Conservation (phyloP, 208 protist species). For the Leptomonas seymouri region DNA sequence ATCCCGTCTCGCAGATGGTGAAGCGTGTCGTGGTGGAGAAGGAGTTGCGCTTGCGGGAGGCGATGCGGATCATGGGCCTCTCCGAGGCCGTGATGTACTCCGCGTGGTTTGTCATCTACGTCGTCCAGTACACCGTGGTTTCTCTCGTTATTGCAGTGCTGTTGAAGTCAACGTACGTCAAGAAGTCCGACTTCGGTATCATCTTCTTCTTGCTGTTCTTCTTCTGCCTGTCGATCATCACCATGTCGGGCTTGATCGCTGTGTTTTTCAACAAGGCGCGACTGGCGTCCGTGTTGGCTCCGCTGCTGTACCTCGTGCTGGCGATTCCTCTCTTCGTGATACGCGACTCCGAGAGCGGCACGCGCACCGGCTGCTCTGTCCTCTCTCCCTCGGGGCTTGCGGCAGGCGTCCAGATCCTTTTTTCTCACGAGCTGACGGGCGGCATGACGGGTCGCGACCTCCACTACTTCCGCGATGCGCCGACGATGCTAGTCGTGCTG, state of each 20-base stretch:
- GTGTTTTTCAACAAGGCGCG: conserved; percentile 80
- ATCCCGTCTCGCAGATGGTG: conserved; percentile 76
- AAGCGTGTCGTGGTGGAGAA: conserved; percentile 87
- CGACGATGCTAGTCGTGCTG: conserved; percentile 49
- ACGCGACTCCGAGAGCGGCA: conserved; percentile 27
- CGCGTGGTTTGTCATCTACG: conserved; percentile 62
- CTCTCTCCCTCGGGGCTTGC: conserved; percentile 65
- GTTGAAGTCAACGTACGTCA: conserved; percentile 54
- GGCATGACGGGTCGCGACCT: conserved; percentile 38
- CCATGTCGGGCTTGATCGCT: conserved; percentile 57
- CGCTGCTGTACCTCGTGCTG: conserved; percentile 73
- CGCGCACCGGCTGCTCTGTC: conserved; percentile 40
- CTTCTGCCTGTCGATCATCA: conserved; percentile 54
- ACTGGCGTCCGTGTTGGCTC: conserved; percentile 58
- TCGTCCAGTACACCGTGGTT: conserved; percentile 52
- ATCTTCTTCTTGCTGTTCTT: conserved; percentile 75
- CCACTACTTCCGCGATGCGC: conserved; percentile 39
- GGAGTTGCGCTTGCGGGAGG: conserved; percentile 82
- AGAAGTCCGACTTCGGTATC: conserved; percentile 45
- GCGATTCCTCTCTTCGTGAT: conserved; percentile 67
- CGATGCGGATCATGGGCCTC: conserved; percentile 89
- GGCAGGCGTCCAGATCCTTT: conserved; percentile 51
- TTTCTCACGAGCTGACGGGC: conserved; percentile 43
- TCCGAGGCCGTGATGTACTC: conserved; percentile 62
- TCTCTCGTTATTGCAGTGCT: conserved; percentile 63